These are phyloP conservation scores for Gentiana straminea DNA, from an alignment of 257 asterid genomes.

Conservation along the genomic window DNA sequence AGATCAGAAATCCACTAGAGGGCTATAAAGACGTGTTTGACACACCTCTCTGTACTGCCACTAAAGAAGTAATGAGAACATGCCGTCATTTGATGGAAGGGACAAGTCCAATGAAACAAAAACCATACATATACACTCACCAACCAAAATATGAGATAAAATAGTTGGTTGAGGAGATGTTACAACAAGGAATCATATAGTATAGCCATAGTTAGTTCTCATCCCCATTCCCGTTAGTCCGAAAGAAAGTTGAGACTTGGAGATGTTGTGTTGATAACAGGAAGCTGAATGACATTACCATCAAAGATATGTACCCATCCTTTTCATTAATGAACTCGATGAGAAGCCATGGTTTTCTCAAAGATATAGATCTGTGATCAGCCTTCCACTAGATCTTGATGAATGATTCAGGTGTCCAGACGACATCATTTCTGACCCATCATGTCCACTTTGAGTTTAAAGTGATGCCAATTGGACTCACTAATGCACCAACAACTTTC, in stretches of 20 bases:
- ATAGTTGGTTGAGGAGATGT: background rate
- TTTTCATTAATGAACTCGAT: background rate
- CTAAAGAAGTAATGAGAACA: background rate
- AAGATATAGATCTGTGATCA: conserved; percentile 3
- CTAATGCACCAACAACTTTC: background rate
- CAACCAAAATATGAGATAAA: background rate
- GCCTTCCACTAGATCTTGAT: background rate
- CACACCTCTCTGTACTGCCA: background rate
- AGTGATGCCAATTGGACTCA: background rate
- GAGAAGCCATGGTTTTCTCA: background rate
- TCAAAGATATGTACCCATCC: conserved; percentile 8
- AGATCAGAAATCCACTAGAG: background rate
- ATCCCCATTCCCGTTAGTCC: background rate
- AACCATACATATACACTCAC: conserved; percentile 3
- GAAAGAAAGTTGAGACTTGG: conserved; percentile 6
- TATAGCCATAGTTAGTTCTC: background rate
- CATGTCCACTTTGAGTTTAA: conserved; percentile 3
- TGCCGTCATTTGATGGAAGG: background rate
- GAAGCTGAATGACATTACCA: background rate
- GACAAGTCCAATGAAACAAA: background rate
- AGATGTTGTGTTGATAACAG: background rate
- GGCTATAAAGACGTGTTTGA: background rate
- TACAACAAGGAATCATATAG: background rate
- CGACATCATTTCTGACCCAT: background rate
- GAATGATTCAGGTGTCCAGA: background rate